Base-by-base conservation (phyloP, 495 filamentous ascomycete genomes). In the Viridothelium virens region DNA sequence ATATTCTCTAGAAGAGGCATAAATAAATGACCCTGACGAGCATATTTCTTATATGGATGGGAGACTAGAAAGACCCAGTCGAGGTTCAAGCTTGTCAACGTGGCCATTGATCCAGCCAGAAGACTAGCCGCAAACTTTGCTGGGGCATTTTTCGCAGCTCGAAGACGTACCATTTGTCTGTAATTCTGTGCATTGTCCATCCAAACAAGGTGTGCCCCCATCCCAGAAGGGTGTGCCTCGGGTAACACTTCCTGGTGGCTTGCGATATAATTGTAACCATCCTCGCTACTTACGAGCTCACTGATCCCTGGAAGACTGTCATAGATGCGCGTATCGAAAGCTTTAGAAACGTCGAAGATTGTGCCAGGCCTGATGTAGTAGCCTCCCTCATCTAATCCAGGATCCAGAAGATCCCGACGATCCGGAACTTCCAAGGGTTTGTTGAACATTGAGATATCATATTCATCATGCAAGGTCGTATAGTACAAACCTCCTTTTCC, bases 51-150 rank as follows among this genome's bases (percentile, higher is more conserved):
- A 34, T 36, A 12, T 65, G 39, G 63, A 41, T 38, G 2, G 66
- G 10, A 11, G 5, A 36, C 37, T 67, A 64, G 66, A 41, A 75
- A 34, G 31, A 75, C 56, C 74, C 73, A 77, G 56, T 77, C 74
- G 3, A 77, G 68, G 37, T 66, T 74, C 18, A 77, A 44, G 10
- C 67, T 72, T 0, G 70, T 74, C 9, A 77, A 62, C 9, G 70
- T 71, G 37, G 31, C 39, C 9, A 66, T 65, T 4, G 70, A 68
- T 14, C 46, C 63, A 0, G 66, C 34, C 1, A 74, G 64, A 14
- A 74, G 36, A 3, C 12, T 2, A 2, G 63, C 5, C 2, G 64
- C 67, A 18, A 66, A 46, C 10, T 10, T 25, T 2, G 12, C 38
- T 9, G 67, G 62, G 25, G 53, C 56, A 41, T 66, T 46, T 46